phyloP scores from a whole-genome alignment of 2,329 filamentous ascomycete genomes.

The Mariannaea sp. region DNA sequence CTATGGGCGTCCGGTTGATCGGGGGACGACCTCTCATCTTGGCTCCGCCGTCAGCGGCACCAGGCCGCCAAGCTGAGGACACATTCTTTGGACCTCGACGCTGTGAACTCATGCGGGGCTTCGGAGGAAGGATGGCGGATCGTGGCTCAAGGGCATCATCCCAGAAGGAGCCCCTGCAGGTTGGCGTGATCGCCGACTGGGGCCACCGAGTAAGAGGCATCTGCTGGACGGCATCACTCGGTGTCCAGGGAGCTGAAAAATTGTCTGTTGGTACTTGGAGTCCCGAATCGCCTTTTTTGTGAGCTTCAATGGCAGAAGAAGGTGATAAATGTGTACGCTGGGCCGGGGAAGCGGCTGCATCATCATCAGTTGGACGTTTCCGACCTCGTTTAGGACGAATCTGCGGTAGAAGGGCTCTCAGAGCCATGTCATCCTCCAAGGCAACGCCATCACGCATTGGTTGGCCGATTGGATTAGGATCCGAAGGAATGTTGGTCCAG shows the following conservation, averaged over 20 bases:
- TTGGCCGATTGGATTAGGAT: constrained; percentile 65
- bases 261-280: constrained; percentile 50
- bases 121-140: constrained; percentile 74
- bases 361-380: constrained; percentile 67
- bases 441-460: constrained; percentile 79
- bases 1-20: constrained; percentile 62
- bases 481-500: constrained; percentile 74
- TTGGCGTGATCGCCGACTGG: constrained; percentile 76
- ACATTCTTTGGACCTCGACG: constrained; percentile 83
- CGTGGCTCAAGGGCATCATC: constrained; percentile 65
- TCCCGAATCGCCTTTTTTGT: constrained; percentile 47
- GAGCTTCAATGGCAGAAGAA: constrained; percentile 49
- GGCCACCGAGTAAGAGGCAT: constrained; percentile 74
- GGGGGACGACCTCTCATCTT: constrained; percentile 82
- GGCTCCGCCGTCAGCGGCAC: constrained; percentile 63
- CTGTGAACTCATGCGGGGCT: constrained; percentile 48
- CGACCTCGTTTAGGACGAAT: constrained; percentile 66
- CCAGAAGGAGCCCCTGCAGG: constrained; percentile 58
- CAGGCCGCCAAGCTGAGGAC: constrained; percentile 85
- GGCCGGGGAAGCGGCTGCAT: constrained; percentile 52
- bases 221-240: constrained; percentile 47
- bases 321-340: constrained; percentile 68
- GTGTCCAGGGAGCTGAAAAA: constrained; percentile 44
- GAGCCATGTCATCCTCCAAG: constrained; percentile 84
- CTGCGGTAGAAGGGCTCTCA: constrained; percentile 82